Conservation (phyloP, 768 basidiomycete genomes). For the Phlebiopsis flavidoalba region DNA sequence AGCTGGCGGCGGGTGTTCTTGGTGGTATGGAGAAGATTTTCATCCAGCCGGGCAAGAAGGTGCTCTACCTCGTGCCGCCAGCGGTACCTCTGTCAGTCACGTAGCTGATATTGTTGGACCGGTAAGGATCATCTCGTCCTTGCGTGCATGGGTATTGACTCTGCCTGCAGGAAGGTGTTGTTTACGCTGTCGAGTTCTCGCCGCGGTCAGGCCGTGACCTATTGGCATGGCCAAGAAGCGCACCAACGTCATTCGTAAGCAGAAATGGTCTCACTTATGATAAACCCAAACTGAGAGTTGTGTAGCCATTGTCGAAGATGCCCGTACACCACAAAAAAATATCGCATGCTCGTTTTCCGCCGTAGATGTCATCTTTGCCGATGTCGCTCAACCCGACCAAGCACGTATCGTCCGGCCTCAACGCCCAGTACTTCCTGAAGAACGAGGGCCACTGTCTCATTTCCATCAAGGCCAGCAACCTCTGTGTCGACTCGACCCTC, state of each 20-base stretch:
- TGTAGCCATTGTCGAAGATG: constrained; percentile 93
- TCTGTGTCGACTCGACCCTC: constrained; percentile 95
- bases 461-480: constrained; percentile 98
- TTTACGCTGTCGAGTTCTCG: constrained; percentile 99
- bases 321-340: constrained; percentile 94
- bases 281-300: background rate
- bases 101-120: constrained; percentile 99
- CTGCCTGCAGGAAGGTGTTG: constrained; percentile 73
- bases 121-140: constrained; percentile 40
- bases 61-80: constrained; percentile 95
- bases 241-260: constrained; percentile 96
- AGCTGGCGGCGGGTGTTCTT: constrained; percentile 94
- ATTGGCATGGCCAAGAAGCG: constrained; percentile 99
- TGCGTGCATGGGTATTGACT: constrained; percentile 4
- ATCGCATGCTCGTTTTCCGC: constrained; percentile 86
- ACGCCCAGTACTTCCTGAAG: constrained; percentile 95
- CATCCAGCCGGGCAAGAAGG: constrained; percentile 92
- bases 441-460: constrained; percentile 89
- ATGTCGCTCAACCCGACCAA: constrained; percentile 98
- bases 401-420: constrained; percentile 92
- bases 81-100: constrained; percentile 97
- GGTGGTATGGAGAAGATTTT: constrained; percentile 93
- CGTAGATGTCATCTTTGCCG: constrained; percentile 97
- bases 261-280: background rate
- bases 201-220: constrained; percentile 94